Evolutionary conservation across 805 yeast species (phyloP), one percentile per base, ranked within the genome.

Genomic region (Candida patagonica): DNA sequence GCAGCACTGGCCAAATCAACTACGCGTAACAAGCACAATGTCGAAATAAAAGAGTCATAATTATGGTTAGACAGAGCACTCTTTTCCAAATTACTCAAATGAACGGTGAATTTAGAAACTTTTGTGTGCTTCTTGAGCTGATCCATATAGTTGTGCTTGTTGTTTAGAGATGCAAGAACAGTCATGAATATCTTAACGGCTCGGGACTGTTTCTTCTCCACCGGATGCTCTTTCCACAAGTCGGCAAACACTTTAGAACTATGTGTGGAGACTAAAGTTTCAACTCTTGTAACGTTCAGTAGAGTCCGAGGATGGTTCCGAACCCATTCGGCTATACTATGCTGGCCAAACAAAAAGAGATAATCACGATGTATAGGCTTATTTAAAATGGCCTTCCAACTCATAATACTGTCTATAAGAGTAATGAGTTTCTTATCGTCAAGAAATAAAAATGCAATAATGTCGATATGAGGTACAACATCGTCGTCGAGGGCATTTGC

Each of bases 301-400:
- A 43, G 62, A 37, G 74, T 76, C 4, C 48, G 40, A 0, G 78
- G 71, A 45, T 74, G 61, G 9, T 74, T 62, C 40, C 67, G 51
- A 2, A 71, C 60, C 81, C 82, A 77, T 30, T 61, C 56, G 42
- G 62, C 58, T 6, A 74, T 46, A 2, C 73, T 55, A 36, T 67
- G 66, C n/a, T 73, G 52, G 33, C 74, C 61, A 43, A 65, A 74
- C 30, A 64, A 58, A 32, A 73, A 57, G 6, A 73, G 44, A 16
- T 73, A 41, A 44, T 66, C 67, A 39, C 68, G 68, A 44, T 72
- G 75, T 1, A 71, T 57, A 3, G 68, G 63, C 46, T 67, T 67
- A 42, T 62, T 65, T 13, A 69, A 55, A 2, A 61, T 43, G 10
- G 57, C 56, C 1, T 68, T 45, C 12, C 70, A 42, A 10, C 56